Evolutionary conservation across 2,329 filamentous ascomycete species (phyloP).

Genomic region (Phialophora macrospora): DNA sequence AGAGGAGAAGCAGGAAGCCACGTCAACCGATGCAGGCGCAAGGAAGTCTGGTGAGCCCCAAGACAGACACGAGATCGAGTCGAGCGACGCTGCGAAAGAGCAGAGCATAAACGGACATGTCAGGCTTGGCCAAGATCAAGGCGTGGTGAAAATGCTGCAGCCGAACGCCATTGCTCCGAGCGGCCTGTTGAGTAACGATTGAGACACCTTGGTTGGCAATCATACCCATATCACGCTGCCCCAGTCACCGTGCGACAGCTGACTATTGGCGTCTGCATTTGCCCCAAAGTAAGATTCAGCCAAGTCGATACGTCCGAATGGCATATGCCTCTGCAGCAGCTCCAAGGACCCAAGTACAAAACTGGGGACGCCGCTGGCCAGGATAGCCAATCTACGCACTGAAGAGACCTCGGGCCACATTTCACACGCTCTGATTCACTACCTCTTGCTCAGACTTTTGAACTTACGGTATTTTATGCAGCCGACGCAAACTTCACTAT

Average conservation of each 20-base stretch:
- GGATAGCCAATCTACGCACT: too few relatives aligned
- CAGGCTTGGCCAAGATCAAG: constrained; percentile 30
- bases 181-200: constrained; percentile 35
- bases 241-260: neutral
- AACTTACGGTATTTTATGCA: neutral
- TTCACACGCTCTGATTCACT: neutral
- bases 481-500: neutral
- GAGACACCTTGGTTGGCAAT: constrained; percentile 10
- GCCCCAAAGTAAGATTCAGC: neutral
- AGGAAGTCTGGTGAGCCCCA: neutral
- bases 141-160: constrained; percentile 38
- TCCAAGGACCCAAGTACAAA: neutral
- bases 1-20: constrained; percentile 3
- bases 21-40: neutral
- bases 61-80: neutral
- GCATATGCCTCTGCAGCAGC: neutral
- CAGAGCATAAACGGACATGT: constrained; percentile 30
- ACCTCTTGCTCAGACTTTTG: neutral
- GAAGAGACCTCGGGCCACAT: neutral
- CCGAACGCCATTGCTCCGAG: constrained; percentile 38
- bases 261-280: neutral
- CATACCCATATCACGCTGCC: neutral
- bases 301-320: neutral
- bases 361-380: neutral
- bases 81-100: neutral